Base-by-base conservation (phyloP, 768 basidiomycete genomes). In the Leccinum obscurum region DNA sequence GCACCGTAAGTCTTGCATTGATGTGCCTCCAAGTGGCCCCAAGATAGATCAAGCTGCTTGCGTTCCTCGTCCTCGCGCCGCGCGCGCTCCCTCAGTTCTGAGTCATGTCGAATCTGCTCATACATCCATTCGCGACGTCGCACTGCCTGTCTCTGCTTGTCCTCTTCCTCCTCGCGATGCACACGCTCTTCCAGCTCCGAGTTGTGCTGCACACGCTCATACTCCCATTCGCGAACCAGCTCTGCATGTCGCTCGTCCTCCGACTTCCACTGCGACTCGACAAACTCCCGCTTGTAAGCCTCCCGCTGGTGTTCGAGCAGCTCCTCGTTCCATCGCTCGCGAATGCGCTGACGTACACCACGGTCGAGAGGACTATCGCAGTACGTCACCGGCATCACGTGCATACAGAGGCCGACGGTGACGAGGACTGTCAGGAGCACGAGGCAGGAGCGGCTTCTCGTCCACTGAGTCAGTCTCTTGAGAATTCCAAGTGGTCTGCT, bases 261-360 rank as follows among this genome's bases (percentile, higher is more conserved):
- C 58, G 50, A 55, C 1, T 30, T 61, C 71, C 70, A 71, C n/a
- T 28, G 63, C 3, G 54, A 61, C 59, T 62, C 52, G 6, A 57
- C 41, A 8, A 46, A 24, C 34, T 65, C 54, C 35, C 63, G 63
- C 11, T 66, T 17, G 1, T 34, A 28, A 8, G 28, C 57, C 17
- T 58, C 56, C 44, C 49, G 59, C 35, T 73, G 57, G 34, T 72
- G 66, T 28, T 56, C 62, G 10, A 63, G 24, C 7, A 30, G 17
- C 13, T 73, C 68, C n/a, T 22, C 58, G 28, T 26, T 50, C 70
- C 70, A 72, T 24, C 65, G 61, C 32, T 54, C 54, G 14, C 64
- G 71, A 1, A 63, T 24, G 10, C 70, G 64, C 9, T 73, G 59
- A 26, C 68, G 62, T 7, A 64, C 72, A 7, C 30, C 39, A 46